Conservation (phyloP, 2,329 filamentous ascomycete genomes). For the Fusarium sp. region DNA sequence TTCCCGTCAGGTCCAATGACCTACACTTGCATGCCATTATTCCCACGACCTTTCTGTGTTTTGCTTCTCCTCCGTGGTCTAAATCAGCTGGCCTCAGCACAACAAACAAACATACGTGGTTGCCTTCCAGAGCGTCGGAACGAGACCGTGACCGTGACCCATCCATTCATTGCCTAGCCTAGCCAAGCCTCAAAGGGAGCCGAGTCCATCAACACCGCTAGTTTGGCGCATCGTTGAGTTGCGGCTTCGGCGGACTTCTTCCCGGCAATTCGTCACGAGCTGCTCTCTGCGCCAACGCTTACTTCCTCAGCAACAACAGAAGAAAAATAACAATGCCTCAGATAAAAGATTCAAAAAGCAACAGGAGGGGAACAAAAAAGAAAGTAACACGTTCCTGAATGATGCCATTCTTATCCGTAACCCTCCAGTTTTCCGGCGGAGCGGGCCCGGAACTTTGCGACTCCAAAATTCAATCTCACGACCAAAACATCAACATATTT, state of each 20-base stretch:
- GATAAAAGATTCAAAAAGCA: not conserved
- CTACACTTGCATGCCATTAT: slow-evolving; percentile 15
- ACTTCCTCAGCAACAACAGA: not conserved
- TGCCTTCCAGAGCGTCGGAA: not conserved
- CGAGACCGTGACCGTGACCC: not conserved
- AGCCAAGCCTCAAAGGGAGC: not conserved
- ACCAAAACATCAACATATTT: slow-evolving; percentile 13
- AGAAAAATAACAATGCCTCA: not conserved
- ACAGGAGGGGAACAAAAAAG: not conserved
- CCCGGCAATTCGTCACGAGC: slow-evolving; percentile 9
- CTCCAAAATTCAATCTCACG: not conserved
- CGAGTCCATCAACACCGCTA: not conserved
- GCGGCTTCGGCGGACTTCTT: slow-evolving; percentile 22
- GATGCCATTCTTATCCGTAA: not conserved
- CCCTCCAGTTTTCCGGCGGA: not conserved
- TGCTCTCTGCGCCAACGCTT: not conserved
- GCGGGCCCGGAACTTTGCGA: not conserved
- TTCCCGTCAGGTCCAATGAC: slow-evolving; percentile 37
- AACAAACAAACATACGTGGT: not conserved
- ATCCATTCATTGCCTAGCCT: not conserved
- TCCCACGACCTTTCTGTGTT: slow-evolving; percentile 21
- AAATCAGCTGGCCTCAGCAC: not conserved
- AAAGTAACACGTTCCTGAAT: not conserved
- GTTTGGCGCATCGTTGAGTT: not conserved
- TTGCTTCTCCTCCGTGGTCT: slow-evolving; percentile 11